Evolutionary conservation across 306 rosid species (phyloP), one percentile per base, ranked within the genome.

Genomic region (Canavalia ensiformis): DNA sequence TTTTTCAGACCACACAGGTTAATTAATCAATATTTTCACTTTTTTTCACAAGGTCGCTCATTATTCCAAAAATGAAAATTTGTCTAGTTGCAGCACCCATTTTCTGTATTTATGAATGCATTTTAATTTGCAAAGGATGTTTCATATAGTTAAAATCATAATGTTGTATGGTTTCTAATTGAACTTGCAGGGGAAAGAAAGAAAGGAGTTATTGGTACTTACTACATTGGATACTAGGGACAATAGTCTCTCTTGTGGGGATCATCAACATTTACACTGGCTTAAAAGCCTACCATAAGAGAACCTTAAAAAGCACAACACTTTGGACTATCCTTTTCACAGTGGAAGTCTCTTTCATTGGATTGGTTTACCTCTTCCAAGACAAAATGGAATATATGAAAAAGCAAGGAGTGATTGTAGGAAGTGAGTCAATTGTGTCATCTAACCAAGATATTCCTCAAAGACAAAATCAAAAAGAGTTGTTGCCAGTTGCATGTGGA

Each of bases 1-100:
- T 85, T 92, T 74, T 86, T 93, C 92, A 91, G 99, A 87, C 99
- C 99, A 82, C 95, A 82, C 37, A 93, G 97, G 98, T 87, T 90
- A 65, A 67, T 59, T 66, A 34, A 60, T 80, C 7, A 64, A 35
- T 46, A 47, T 60, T 42, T 42, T 30, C 54, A 77, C 51, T 4
- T 37, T 1, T 1, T 63, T 76, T 50, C n/a, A 41, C 47, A 51
- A 72, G 13, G 56, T 47, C 29, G 6, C 11, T 44, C 62, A 34
- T 28, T 52, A 81, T 25, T 44, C 44, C 76, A 66, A 74, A 74
- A 5, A 33, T 50, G 5, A 77, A 65, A 8, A 12, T 42, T 29
- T 64, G 64, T 18, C 9, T 4, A 39, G 37, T 29, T 10, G 73
- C 5, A 29, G 28, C 41, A 46, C 13, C 41, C 9, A 33, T 37